Evolutionary conservation across 2,329 filamentous ascomycete genomes (phyloP), one percentile per base, ranked within the genome.

Genomic region (Xylariales sp.): DNA sequence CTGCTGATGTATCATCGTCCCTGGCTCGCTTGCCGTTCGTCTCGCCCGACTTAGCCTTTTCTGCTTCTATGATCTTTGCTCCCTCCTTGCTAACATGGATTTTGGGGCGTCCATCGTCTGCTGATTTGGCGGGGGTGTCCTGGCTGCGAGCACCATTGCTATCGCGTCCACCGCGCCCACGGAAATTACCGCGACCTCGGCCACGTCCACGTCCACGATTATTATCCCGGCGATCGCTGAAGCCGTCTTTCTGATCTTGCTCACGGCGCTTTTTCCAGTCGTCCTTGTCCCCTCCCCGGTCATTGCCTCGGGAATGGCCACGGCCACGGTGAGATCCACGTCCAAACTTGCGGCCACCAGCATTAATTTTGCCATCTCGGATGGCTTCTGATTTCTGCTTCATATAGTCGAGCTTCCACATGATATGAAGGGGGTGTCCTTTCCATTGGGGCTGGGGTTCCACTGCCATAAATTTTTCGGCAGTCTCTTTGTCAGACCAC

Each of bases 331-430:
- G 68, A 34, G 68, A 49, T 30, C 69, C 66, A 50, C 78, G 78
- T 55, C 79, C 78, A 64, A 75, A 74, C 45, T 75, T 73, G 55
- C 76, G 75, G 16, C 77, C 78, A 74, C 83, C 88, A 69, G 91
- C 88, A 77, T 89, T 83, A 55, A 93, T 83, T 76, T 89, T 89
- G 68, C 93, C 92, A 50, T 89, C 86, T 73, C 88, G 85, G 75
- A 95, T 94, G 45, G 92, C 87, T 62, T 89, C 83, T 65, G 85
- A 86, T 84, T 95, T 95, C 80, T 90, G 88, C n/a, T 91, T 86
- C 72, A 92, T 91, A 80, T 99, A 99, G 18, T 89, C 91, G 75
- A 89, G 88, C 90, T 99, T 99, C 81, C 89, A 90, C 89, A 93
- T 94, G 82, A 96, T 90, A 78, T 90, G 83, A 59, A 98, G 85